Evolutionary conservation across 2,329 filamentous ascomycete genomes (phyloP).

Genomic region (Oidium heveae): DNA sequence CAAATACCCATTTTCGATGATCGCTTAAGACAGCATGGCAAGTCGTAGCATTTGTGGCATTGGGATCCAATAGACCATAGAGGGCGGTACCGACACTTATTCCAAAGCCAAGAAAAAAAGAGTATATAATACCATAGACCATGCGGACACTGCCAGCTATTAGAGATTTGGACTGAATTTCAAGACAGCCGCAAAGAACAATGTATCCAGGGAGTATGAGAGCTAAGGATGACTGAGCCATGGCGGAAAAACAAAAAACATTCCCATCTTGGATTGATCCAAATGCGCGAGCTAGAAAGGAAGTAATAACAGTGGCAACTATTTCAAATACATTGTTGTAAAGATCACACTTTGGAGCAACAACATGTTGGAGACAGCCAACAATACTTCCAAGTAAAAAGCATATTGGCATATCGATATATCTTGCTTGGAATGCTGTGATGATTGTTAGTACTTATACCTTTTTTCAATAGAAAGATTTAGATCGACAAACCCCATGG

Average conservation of each 20-base stretch:
- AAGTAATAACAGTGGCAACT: constrained; percentile 31
- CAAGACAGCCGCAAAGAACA: constrained; percentile 29
- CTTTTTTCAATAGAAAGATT: background rate
- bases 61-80: constrained; percentile 24
- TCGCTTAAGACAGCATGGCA: constrained; percentile 21
- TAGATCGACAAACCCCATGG: constrained; percentile 25
- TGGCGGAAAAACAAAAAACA: constrained; percentile 40
- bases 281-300: constrained; percentile 35
- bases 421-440: constrained; percentile 38
- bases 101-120: constrained; percentile 29
- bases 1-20: constrained; percentile 43
- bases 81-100: constrained; percentile 30
- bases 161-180: constrained; percentile 28
- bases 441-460: constrained; percentile 1
- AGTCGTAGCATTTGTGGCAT: constrained; percentile 21
- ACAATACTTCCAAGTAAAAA: constrained; percentile 47
- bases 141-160: constrained; percentile 31
- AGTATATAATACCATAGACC: constrained; percentile 33
- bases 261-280: constrained; percentile 25
- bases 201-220: constrained; percentile 40
- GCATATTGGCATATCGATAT: constrained; percentile 46
- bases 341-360: constrained; percentile 42
- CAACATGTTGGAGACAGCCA: constrained; percentile 42
- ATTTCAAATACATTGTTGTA: constrained; percentile 43
- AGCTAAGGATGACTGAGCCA: constrained; percentile 38